These are phyloP conservation scores for Ophiostoma perfectum DNA, from an alignment of 2,329 filamentous ascomycete genomes.

Conservation along the genomic window DNA sequence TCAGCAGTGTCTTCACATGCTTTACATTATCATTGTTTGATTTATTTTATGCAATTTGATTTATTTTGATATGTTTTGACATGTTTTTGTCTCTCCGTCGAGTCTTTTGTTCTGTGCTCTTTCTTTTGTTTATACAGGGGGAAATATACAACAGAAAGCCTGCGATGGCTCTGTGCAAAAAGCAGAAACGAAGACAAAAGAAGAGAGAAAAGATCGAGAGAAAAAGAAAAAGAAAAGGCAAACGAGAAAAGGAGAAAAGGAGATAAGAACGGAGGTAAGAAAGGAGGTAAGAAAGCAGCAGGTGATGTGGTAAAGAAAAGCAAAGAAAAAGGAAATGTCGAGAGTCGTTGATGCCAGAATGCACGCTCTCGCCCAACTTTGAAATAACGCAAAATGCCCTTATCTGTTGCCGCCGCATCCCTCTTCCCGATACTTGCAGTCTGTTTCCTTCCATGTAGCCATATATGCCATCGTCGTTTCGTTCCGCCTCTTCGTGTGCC, in stretches of 20 bases:
- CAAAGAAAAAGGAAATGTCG: background rate
- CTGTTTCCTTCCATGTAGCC: background rate
- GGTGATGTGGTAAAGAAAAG: background rate
- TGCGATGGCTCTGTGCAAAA: slow-evolving; percentile 8
- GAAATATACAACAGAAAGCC: slow-evolving; percentile 20
- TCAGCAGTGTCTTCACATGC: background rate
- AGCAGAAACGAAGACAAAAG: slow-evolving; percentile 7
- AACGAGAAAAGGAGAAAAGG: background rate
- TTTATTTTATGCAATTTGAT: background rate
- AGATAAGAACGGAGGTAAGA: background rate
- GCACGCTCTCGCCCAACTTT: slow-evolving; percentile 3
- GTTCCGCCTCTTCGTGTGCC: background rate
- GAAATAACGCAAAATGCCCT: background rate
- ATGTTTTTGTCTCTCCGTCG: background rate
- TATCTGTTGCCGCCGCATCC: background rate
- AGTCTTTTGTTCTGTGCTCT: slow-evolving; percentile 6
- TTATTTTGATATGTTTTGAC: background rate
- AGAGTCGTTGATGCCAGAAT: background rate
- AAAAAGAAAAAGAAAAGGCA: background rate
- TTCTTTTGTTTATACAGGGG: slow-evolving; percentile 19
- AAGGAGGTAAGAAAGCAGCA: background rate
- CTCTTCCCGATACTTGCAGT: background rate
- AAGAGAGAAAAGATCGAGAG: background rate
- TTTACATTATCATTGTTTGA: too few species aligned
- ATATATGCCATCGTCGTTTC: too few species aligned